Conservation (phyloP, 2,329 filamentous ascomycete genomes). For the Ophiostoma sp. region DNA sequence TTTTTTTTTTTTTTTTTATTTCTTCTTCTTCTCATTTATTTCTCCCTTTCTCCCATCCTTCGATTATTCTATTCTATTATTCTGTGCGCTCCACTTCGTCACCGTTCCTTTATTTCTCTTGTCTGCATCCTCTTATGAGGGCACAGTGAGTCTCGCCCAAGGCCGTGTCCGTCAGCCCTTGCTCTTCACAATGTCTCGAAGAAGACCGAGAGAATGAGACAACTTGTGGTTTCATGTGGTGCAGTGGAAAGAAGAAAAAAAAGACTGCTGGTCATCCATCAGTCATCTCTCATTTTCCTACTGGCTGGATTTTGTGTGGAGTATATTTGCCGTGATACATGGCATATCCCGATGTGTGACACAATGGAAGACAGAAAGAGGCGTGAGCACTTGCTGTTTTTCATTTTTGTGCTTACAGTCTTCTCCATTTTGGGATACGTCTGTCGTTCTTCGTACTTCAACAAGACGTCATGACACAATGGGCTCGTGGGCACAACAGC, state of each 20-base stretch:
- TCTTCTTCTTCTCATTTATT: background rate
- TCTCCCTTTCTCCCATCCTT: background rate
- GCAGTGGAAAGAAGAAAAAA: background rate
- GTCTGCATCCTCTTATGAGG: too few species aligned
- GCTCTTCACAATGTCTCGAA: background rate
- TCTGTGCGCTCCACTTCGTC: background rate
- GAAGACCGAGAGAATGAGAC: background rate
- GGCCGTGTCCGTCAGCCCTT: conserved; percentile 12
- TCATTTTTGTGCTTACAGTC: background rate
- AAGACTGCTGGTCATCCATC: background rate
- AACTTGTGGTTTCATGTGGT: background rate
- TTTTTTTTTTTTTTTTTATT: background rate
- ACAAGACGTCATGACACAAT: background rate
- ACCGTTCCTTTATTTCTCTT: background rate
- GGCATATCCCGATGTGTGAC: background rate
- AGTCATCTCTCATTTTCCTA: background rate
- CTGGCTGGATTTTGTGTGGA: background rate
- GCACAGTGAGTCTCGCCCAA: conserved; percentile 15
- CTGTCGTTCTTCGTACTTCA: background rate
- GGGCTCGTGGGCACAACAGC: background rate
- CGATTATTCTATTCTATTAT: background rate
- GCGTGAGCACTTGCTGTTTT: background rate
- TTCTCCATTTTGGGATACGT: background rate
- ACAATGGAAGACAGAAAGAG: background rate
- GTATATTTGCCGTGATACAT: background rate